Evolutionary conservation across 176 grass and related monocot genomes (phyloP).

Genomic region (Phyllostachys edulis): DNA sequence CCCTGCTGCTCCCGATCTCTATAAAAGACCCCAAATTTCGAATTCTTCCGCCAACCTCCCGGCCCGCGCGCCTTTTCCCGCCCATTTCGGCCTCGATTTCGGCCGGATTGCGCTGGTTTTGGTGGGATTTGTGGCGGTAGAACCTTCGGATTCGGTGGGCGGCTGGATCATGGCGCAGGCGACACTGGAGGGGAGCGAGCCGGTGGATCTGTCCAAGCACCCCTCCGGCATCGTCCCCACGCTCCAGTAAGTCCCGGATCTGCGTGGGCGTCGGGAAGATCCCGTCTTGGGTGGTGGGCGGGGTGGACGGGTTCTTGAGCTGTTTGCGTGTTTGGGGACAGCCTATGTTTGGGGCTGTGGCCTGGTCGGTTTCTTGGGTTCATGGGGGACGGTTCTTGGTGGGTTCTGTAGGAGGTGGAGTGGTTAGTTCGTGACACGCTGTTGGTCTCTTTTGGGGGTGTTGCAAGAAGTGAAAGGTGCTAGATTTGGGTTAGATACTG

Average conservation of each 20-base stretch:
- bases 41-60: conserved; percentile 4
- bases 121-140: background rate
- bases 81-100: conserved; percentile 32
- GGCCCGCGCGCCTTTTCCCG: conserved; percentile 31
- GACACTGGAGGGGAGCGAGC: conserved; percentile 72
- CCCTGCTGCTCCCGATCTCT: conserved; percentile 40
- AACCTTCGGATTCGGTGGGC: background rate
- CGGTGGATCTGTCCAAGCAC: conserved; percentile 84
- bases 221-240: conserved; percentile 95
- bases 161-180: conserved; percentile 59
- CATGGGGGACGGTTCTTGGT: background rate
- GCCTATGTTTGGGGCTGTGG: background rate
- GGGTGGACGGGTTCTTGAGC: background rate
- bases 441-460: background rate
- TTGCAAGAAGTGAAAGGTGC: background rate
- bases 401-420: background rate
- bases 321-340: background rate
- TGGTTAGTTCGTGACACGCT: background rate
- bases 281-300: background rate
- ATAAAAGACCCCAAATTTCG: conserved; percentile 73
- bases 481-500: background rate
- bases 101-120: background rate
- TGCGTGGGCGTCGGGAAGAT: background rate
- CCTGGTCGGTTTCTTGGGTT: background rate
- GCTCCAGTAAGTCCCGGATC: conserved; percentile 84